Evolutionary conservation across 148 eudicot genomes (phyloP).

Genomic region (Simmondsia chinensis): DNA sequence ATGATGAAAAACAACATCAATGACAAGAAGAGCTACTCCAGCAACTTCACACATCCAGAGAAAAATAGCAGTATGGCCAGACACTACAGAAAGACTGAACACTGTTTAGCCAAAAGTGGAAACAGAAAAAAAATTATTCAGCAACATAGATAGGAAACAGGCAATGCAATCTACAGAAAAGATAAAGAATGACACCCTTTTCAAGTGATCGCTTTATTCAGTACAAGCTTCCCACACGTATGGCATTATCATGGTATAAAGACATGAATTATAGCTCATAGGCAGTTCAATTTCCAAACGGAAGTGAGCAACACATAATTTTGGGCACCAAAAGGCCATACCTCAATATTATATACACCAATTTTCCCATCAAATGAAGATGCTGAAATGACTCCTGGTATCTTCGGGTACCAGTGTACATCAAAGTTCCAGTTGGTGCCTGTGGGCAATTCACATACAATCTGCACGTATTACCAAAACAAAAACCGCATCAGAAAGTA

Average conservation of each 20-base stretch:
- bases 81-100: no score
- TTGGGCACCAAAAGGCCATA: slow-evolving; percentile 16
- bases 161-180: neutral
- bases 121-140: no score
- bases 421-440: slow-evolving; percentile 95
- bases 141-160: neutral
- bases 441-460: slow-evolving; percentile 82
- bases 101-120: no score
- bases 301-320: neutral
- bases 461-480: slow-evolving; percentile 37
- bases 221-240: neutral
- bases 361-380: slow-evolving; percentile 97
- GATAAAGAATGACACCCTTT: neutral
- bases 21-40: neutral
- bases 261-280: no score
- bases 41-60: neutral
- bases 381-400: slow-evolving; percentile 93
- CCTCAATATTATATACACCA: slow-evolving; percentile 90
- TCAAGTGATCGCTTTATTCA: no score
- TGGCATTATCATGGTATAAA: no score
- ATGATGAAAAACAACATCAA: neutral
- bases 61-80: no score
- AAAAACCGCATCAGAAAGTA: slow-evolving; percentile 4
- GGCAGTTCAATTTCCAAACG: no score
- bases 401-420: slow-evolving; percentile 91